phyloP scores from a whole-genome alignment of 1,284 basidiomycete species.

The Trametes versicolor region DNA sequence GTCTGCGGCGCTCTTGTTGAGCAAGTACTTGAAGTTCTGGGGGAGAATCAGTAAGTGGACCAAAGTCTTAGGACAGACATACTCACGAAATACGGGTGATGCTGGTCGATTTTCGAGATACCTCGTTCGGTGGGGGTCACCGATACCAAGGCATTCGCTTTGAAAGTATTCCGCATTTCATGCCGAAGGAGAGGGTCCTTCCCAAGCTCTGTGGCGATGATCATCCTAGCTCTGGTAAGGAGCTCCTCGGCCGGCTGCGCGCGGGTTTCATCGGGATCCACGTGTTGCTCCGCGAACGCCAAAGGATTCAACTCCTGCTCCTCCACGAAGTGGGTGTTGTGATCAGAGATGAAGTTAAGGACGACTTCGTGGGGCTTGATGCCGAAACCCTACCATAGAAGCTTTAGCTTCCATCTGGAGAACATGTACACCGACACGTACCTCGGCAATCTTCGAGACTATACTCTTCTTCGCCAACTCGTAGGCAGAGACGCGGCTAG shows the following conservation, averaged over 20 bases:
- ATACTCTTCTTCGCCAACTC: conserved; percentile 86
- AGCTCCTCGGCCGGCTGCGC: conserved; percentile 69
- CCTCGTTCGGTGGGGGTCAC: conserved; percentile 93
- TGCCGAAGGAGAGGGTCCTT: conserved; percentile 92
- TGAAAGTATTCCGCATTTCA: conserved; percentile 83
- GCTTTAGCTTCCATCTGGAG: neutral
- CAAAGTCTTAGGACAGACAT: neutral
- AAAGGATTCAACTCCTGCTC: conserved; percentile 80
- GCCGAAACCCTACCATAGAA: conserved; percentile 71
- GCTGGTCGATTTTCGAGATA: conserved; percentile 89
- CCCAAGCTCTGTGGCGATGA: conserved; percentile 91
- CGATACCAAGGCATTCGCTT: conserved; percentile 80
- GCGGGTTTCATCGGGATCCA: conserved; percentile 69
- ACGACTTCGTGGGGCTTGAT: conserved; percentile 84
- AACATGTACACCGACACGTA: conserved; percentile 44
- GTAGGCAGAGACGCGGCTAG: conserved; percentile 88
- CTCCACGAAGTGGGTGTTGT: conserved; percentile 76
- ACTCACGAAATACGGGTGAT: conserved; percentile 90
- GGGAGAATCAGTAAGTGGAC: conserved; percentile 7
- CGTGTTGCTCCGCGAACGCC: conserved; percentile 81
- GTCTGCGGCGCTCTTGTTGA: conserved; percentile 80
- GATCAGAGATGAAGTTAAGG: conserved; percentile 74
- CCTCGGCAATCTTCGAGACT: conserved; percentile 80
- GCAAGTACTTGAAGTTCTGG: conserved; percentile 96
- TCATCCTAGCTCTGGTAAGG: conserved; percentile 81